Evolutionary conservation across 495 filamentous ascomycete genomes (phyloP), one percentile per base, ranked within the genome.

Genomic region (Letharia lupina): DNA sequence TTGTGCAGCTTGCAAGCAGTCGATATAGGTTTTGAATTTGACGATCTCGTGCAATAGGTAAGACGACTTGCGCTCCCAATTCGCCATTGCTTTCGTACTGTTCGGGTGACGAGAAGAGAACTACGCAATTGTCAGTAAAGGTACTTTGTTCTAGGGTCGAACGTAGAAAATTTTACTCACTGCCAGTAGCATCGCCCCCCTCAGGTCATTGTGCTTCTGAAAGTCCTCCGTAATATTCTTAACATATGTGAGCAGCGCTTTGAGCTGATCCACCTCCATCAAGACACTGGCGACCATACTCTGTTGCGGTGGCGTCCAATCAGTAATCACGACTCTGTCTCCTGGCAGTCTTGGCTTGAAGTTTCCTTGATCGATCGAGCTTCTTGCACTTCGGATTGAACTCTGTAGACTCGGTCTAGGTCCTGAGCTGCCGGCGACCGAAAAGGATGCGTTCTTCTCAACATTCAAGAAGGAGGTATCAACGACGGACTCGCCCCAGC

Each of bases 11-110:
- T 78, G 76, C 16, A 99, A 77, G 41, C 83, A 85, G 72, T 98
- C 95, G 67, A 96, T 91, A 68, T 98, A 99, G 0, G 92, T 98
- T 60, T 87, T 80, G 75, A 96, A 98, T 72, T 98, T 99, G 70
- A 96, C 90, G 72, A 93, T 97, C 77, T 99, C 94, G n/a, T 88
- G 81, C 31, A 98, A 79, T 50, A 99, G 77, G 74, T 98, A 96
- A 41, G 87, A 87, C 47, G 89, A 93, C 77, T 97, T 97, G 64
- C 88, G 84, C 79, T 99, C 92, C 95, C 95, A 99, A 74, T 99
- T 99, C 7, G 87, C 80, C 87, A 96, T 87, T 3, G 93, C 90
- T 75, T 90, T 93, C 59, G 77, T 76, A 33, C 85, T 80, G 73
- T 98, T 99, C 31, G 86, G 84, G 64, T 93, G 88, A 35, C 93